These are phyloP conservation scores for Picea glauca DNA, from an alignment of 75 land plant species.

Conservation along the genomic window DNA sequence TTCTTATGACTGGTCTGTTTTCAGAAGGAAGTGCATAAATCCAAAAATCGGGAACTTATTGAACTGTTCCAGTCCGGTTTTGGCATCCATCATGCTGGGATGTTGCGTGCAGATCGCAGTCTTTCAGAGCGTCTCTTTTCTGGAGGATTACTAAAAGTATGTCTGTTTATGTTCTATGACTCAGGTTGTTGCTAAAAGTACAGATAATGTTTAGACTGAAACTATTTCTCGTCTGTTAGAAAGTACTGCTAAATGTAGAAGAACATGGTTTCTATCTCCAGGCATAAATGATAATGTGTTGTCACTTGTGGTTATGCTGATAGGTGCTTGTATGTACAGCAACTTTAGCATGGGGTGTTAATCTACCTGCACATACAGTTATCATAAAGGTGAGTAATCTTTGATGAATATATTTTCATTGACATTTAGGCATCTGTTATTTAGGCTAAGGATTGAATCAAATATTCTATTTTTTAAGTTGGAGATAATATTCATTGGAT, in stretches of 20 bases:
- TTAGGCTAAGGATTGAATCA: neutral
- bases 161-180: neutral
- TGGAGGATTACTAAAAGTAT: constrained; percentile 82
- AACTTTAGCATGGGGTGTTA: constrained; percentile 99
- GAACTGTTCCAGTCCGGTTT: constrained; percentile 72
- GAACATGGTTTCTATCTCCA: neutral
- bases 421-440: neutral
- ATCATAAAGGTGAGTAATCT: constrained; percentile 77
- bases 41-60: constrained; percentile 81
- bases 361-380: constrained; percentile 98
- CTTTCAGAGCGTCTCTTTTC: constrained; percentile 94
- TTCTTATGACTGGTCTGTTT: constrained; percentile 6
- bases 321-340: constrained; percentile 99
- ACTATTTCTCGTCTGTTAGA: neutral
- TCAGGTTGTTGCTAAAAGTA: neutral
- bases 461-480: too few species aligned
- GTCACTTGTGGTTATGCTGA: neutral
- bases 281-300: neutral
- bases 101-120: constrained; percentile 91
- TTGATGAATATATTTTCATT: neutral
- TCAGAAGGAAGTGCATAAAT: constrained; percentile 87
- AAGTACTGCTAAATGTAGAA: neutral
- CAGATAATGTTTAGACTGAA: neutral
- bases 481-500: too few species aligned
- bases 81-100: constrained; percentile 99